A percentile compares a stretch with the other conserved stretches of the same genome.
These are phyloP conservation scores for Annona cherimola DNA, from an alignment of 164 flowering plant species.

Conservation along the genomic window DNA sequence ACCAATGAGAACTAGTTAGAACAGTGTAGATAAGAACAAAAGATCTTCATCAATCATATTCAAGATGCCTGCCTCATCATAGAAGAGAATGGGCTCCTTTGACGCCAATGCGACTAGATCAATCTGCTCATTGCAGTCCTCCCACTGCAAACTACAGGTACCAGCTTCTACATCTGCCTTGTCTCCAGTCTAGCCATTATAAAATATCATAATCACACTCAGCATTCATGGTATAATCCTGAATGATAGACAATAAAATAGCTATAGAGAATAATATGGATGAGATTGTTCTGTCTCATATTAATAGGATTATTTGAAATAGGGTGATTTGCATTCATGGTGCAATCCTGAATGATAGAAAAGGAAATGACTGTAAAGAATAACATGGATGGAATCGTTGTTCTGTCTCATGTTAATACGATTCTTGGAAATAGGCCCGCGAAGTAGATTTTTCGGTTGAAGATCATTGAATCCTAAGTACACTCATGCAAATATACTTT, in stretches of 20 bases:
- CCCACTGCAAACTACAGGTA: conserved; percentile 51
- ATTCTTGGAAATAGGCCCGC: neutral
- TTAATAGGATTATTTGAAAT: neutral
- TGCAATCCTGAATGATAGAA: neutral
- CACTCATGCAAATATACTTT: neutral
- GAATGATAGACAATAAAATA: too few relatives aligned
- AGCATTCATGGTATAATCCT: neutral
- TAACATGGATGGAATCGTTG: neutral
- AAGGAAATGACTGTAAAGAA: neutral
- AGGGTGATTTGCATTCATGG: neutral
- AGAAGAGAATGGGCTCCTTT: conserved; percentile 94
- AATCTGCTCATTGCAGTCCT: conserved; percentile 65
- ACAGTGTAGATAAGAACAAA: neutral
- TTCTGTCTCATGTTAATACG: neutral
- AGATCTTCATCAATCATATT: conserved; percentile 2
- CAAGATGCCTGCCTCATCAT: conserved; percentile 69
- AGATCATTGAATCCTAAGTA: neutral
- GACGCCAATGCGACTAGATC: conserved; percentile 66
- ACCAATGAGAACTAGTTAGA: conserved; percentile 1
- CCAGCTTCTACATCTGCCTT: conserved; percentile 21
- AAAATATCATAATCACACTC: neutral
- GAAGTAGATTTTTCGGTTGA: neutral
- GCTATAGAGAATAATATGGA: too few relatives aligned
- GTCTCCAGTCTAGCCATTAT: conserved; percentile 25
- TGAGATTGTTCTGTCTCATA: neutral